Evolutionary conservation across 305 asterid species (phyloP).

Genomic region (Fraxinus sp.): DNA sequence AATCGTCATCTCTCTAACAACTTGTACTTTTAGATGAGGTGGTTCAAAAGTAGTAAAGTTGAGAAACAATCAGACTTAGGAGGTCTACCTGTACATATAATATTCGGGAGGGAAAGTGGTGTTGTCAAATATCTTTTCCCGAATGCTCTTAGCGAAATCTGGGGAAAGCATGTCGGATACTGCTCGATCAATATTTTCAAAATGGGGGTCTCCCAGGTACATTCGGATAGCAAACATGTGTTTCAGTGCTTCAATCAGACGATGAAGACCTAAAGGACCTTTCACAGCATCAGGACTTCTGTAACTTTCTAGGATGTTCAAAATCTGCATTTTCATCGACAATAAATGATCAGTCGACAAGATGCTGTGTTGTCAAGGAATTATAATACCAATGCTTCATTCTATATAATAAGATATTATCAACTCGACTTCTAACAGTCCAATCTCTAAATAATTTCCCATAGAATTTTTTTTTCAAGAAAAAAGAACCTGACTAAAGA

Average conservation of each 20-base stretch:
- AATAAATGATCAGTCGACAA: neutral
- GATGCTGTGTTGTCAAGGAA: neutral
- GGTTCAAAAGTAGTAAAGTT: neutral
- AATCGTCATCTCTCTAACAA: neutral
- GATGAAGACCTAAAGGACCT: constrained; percentile 80
- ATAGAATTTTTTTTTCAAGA: neutral
- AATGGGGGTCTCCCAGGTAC: constrained; percentile 78
- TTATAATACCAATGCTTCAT: neutral
- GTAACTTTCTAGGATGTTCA: constrained; percentile 63
- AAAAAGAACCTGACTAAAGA: neutral
- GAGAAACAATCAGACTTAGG: neutral
- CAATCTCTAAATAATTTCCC: neutral
- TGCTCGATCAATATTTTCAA: constrained; percentile 47
- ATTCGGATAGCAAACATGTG: constrained; percentile 80
- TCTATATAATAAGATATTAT: neutral
- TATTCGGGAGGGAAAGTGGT: constrained; percentile 89
- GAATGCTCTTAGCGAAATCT: constrained; percentile 58
- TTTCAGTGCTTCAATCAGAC: constrained; percentile 71
- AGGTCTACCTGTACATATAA: constrained; percentile 45
- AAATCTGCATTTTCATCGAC: constrained; percentile 45
- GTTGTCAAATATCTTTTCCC: constrained; percentile 63
- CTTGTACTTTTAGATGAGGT: neutral
- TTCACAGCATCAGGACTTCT: constrained; percentile 39
- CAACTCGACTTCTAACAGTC: neutral
- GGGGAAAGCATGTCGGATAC: constrained; percentile 74